phyloP scores from a whole-genome alignment of 1,284 basidiomycete genomes.

The Leccinum huronense region DNA sequence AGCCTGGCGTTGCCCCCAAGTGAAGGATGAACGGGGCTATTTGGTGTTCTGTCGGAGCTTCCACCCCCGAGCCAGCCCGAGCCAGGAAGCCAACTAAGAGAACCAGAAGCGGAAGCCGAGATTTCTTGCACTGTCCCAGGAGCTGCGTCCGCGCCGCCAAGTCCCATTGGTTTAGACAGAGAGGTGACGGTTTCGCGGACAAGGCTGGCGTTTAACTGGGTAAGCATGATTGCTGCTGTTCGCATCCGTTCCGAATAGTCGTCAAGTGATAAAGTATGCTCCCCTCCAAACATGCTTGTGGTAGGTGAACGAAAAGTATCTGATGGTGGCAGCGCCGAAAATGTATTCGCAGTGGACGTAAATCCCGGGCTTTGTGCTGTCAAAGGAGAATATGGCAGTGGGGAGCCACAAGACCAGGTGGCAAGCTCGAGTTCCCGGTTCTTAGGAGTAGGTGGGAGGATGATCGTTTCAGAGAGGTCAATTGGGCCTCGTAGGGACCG shows the following conservation, averaged over 20 bases:
- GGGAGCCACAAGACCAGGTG: slow-evolving; percentile 72
- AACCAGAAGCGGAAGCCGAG: slow-evolving; percentile 33
- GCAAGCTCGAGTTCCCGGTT: slow-evolving; percentile 86
- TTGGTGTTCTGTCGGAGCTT: slow-evolving; percentile 25
- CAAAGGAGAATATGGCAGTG: slow-evolving; percentile 49
- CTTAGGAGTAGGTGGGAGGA: slow-evolving; percentile 78
- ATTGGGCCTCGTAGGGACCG: slow-evolving; percentile 67
- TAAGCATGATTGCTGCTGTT: slow-evolving; percentile 97
- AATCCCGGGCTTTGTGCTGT: slow-evolving; percentile 32
- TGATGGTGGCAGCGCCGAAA: slow-evolving; percentile 10
- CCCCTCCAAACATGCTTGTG: slow-evolving; percentile 12
- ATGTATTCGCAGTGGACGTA: slow-evolving; percentile 16
- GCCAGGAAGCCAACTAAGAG: slow-evolving; percentile 63
- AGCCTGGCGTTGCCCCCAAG: slow-evolving; percentile 31
- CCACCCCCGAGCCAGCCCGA: slow-evolving; percentile 56
- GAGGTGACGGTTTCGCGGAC: slow-evolving; percentile 50
- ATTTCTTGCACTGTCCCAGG: slow-evolving; percentile 16
- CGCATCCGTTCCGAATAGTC: slow-evolving; percentile 99
- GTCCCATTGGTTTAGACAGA: slow-evolving; percentile 36
- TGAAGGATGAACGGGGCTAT: slow-evolving; percentile 34
- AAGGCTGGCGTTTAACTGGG: slow-evolving; percentile 89
- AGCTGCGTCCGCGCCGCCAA: slow-evolving; percentile 23
- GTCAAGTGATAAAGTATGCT: slow-evolving; percentile 64
- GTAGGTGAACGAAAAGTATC: slow-evolving; percentile 11
- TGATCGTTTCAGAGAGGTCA: slow-evolving; percentile 78